Evolutionary conservation across 2,329 filamentous ascomycete species (phyloP).

Genomic region (Paecilomyces sp.): DNA sequence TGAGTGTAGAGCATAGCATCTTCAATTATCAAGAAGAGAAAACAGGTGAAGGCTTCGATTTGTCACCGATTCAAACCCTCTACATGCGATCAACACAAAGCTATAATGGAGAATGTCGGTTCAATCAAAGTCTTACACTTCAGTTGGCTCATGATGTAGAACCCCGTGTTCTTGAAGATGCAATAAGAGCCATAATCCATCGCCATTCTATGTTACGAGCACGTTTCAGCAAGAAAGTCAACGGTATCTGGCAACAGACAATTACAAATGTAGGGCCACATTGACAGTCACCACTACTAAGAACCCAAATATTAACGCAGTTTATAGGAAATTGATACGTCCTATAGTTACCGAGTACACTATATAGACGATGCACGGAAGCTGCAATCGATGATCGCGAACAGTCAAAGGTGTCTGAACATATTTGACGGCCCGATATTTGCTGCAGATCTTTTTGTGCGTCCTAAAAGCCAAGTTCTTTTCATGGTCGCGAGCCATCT

Average conservation of each 20-base stretch:
- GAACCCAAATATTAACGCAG: not conserved
- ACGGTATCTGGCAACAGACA: conserved; percentile 21
- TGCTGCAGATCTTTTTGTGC: conserved; percentile 30
- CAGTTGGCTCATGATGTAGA: conserved; percentile 18
- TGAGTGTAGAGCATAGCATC: conserved; percentile 12
- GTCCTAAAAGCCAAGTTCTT: conserved; percentile 22
- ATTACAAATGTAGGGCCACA: conserved; percentile 15
- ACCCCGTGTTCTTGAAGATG: conserved; percentile 15
- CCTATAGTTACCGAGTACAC: conserved; percentile 24
- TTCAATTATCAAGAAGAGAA: conserved; percentile 12
- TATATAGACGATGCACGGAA: conserved; percentile 13
- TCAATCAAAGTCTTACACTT: conserved; percentile 29
- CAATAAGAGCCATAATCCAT: conserved; percentile 21
- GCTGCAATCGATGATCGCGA: conserved; percentile 19
- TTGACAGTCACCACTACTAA: conserved; percentile 3
- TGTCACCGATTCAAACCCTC: conserved; percentile 28
- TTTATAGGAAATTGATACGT: conserved; percentile 20
- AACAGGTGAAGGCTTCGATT: conserved; percentile 17
- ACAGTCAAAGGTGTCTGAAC: conserved; percentile 24
- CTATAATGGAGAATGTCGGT: conserved; percentile 17
- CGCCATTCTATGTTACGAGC: conserved; percentile 30
- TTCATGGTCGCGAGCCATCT: conserved; percentile 23
- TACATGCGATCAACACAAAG: conserved; percentile 19
- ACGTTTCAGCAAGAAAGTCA: conserved; percentile 14
- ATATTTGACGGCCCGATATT: conserved; percentile 28